These are phyloP conservation scores for Fragaria nilgerrensis DNA, from an alignment of 306 rosid species.

Conservation along the genomic window DNA sequence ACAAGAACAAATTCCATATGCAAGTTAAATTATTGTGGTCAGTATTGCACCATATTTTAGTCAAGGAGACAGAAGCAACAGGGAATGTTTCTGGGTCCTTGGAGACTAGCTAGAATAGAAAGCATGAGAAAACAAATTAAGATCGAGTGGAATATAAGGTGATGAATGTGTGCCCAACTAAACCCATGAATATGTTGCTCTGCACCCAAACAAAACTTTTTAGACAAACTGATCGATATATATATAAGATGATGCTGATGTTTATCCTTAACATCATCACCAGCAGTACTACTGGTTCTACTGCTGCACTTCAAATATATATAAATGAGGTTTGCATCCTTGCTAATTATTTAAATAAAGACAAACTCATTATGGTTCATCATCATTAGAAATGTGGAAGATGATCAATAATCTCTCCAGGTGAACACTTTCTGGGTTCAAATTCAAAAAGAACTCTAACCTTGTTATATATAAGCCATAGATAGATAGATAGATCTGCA, in stretches of 20 bases:
- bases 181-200: conserved; percentile 56
- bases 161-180: conserved; percentile 38
- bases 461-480: neutral
- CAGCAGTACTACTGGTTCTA: neutral
- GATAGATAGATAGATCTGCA: neutral
- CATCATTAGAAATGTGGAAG: conserved; percentile 51
- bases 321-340: conserved; percentile 11
- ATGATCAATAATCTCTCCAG: conserved; percentile 45
- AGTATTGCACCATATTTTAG: conserved; percentile 20
- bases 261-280: conserved; percentile 5
- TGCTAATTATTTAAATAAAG: conserved; percentile 39
- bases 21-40: neutral
- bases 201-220: conserved; percentile 32
- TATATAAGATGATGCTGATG: neutral
- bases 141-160: neutral
- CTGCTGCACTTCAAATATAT: neutral
- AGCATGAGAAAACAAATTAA: conserved; percentile 32
- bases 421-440: conserved; percentile 31
- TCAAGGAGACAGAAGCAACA: conserved; percentile 68
- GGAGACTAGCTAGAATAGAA: conserved; percentile 12
- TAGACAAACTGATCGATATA: conserved; percentile 20
- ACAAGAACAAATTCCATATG: neutral
- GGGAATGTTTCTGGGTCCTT: conserved; percentile 70
- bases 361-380: conserved; percentile 57
- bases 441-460: conserved; percentile 26